These are phyloP conservation scores for Apophysomyces ossiformis DNA, from an alignment of 371 early-diverging fungal genomes.

Conservation along the genomic window DNA sequence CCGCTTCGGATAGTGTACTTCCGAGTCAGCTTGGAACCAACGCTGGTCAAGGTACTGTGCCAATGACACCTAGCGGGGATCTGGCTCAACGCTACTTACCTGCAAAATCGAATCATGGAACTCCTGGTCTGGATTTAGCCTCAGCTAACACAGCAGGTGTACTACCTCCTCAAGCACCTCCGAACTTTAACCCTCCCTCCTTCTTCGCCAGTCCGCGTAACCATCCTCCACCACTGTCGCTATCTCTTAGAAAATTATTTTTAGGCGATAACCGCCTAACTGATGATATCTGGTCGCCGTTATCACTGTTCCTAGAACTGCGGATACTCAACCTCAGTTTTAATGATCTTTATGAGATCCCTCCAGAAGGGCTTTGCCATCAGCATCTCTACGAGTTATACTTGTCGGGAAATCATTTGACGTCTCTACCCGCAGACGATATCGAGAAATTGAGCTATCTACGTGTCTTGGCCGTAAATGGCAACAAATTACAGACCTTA, in stretches of 20 bases:
- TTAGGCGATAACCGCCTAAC: constrained; percentile 85
- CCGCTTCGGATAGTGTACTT: constrained; percentile 18
- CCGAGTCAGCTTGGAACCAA: constrained; percentile 26
- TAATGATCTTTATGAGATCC: constrained; percentile 85
- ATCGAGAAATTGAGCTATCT: constrained; percentile 75
- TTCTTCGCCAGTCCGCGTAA: constrained; percentile 59
- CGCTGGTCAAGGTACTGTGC: constrained; percentile 37
- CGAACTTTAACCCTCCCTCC: constrained; percentile 56
- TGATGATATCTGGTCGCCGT: constrained; percentile 80
- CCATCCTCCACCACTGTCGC: constrained; percentile 67
- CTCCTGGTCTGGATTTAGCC: background rate
- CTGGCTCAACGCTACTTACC: background rate
- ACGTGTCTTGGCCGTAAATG: constrained; percentile 82
- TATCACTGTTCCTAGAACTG: constrained; percentile 75
- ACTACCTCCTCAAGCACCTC: constrained; percentile 30
- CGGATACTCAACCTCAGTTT: constrained; percentile 81
- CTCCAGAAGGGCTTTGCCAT: constrained; percentile 57
- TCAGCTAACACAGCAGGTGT: background rate
- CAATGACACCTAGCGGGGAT: constrained; percentile 10
- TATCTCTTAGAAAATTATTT: constrained; percentile 64
- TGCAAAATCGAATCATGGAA: background rate
- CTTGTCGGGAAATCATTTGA: constrained; percentile 85
- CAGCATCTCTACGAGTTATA: constrained; percentile 75
- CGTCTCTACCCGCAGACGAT: constrained; percentile 86
- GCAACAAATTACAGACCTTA: constrained; percentile 87